Conservation (phyloP, 148 eudicot species). For the Pouteria glomerata region DNA sequence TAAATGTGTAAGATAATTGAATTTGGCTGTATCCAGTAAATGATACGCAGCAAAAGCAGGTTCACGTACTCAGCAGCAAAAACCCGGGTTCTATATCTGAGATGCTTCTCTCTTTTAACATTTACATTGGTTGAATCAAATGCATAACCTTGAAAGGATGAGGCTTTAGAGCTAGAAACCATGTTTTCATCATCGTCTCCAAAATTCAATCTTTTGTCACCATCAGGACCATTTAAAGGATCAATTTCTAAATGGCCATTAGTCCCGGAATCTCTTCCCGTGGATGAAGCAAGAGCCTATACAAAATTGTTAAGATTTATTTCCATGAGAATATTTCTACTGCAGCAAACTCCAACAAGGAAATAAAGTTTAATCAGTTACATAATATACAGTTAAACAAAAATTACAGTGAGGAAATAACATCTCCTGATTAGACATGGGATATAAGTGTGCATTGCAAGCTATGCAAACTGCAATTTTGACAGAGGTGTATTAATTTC, state of each 20-base stretch:
- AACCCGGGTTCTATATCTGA: slow-evolving; percentile 85
- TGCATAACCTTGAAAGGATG: slow-evolving; percentile 31
- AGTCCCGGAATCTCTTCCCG: slow-evolving; percentile 41
- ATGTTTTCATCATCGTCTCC: slow-evolving; percentile 92
- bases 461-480: neutral
- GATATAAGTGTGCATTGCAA: neutral
- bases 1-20: neutral
- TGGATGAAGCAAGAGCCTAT: slow-evolving; percentile 77
- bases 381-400: no score
- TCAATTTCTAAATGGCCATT: slow-evolving; percentile 32
- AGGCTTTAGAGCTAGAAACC: slow-evolving; percentile 58
- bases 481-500: neutral
- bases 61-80: slow-evolving; percentile 93
- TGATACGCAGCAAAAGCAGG: slow-evolving; percentile 16
- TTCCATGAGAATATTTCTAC: neutral
- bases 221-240: slow-evolving; percentile 39
- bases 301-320: slow-evolving; percentile 5
- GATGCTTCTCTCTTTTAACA: slow-evolving; percentile 64
- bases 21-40: neutral
- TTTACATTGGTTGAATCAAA: slow-evolving; percentile 41
- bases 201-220: slow-evolving; percentile 31
- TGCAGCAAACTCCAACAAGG: neutral
- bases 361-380: neutral
- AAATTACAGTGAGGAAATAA: neutral
- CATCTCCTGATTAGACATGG: neutral